Evolutionary conservation across 495 filamentous ascomycete genomes (phyloP), one percentile per base, ranked within the genome.

Genomic region (Amphirosellinia nigrospora): DNA sequence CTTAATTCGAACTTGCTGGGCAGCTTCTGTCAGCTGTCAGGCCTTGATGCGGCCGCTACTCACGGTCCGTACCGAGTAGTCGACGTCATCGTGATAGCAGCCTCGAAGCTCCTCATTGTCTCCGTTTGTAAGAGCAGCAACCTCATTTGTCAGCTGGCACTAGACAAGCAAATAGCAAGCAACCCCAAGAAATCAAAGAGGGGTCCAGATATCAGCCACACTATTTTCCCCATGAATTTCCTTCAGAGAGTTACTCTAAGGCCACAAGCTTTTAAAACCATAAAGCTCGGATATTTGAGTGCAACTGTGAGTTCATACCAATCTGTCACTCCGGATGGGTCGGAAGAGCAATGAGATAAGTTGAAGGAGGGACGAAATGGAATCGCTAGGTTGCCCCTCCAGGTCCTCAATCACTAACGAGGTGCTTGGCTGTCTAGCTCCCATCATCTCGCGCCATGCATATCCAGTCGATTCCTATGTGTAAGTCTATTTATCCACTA

Each of bases 391-490:
- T 21, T 23, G 32, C 32, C 56, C 56, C 21, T 41, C 34, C 30
- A 39, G 66, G 56, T 61, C 23, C 66, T 62, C 56, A 21, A 41
- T 30, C 59, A 70, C 53, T 64, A 66, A 45, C 48, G 45, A 52
- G 64, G 16, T 64, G 30, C 32, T 38, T 56, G 52, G 63, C 58
- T 75, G 68, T 71, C 64, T 68, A 83, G 82, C 78, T 77, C 64
- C 65, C 73, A 62, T 66, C 69, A 66, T 62, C 73, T 43, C 84
- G 86, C 80, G 79, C 78, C 72, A 99, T 99, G 96, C 94, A 98
- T 90, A 91, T 99, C 81, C 89, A 94, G 79, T 94, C 93, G 66
- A 97, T 99, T 83, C 96, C 96, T 41, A 99, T 98, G 96, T 98
- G 95, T 97, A 89, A 76, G 92, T 87, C 6, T 30, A 41, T 28